Evolutionary conservation across 345 rosid genomes (phyloP).

Genomic region (Streptanthus diversifolius): DNA sequence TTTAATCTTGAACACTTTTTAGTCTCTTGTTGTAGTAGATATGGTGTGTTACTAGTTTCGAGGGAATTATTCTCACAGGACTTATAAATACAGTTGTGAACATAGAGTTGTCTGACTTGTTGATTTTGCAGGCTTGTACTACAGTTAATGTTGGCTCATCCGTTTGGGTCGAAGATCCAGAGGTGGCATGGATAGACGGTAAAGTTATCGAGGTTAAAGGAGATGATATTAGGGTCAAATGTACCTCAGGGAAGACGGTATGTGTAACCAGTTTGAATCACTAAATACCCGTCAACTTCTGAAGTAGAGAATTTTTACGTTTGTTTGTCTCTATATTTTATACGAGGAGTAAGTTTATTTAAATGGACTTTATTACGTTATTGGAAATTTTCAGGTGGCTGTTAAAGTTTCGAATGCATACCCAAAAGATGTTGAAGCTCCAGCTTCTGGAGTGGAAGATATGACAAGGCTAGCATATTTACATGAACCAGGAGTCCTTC

Average conservation of each 20-base stretch:
- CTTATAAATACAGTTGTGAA: not conserved
- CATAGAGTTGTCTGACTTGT: not conserved
- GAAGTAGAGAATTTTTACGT: not conserved
- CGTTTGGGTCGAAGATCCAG: conserved; percentile 92
- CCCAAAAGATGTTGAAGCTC: conserved; percentile 83
- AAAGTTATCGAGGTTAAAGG: conserved; percentile 68
- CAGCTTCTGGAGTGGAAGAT: conserved; percentile 94
- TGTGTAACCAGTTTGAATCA: conserved; percentile 16
- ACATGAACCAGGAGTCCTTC: conserved; percentile 96
- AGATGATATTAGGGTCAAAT: conserved; percentile 67
- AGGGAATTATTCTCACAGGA: not conserved
- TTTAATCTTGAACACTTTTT: not conserved
- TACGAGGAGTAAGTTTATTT: not conserved
- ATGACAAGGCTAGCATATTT: conserved; percentile 96
- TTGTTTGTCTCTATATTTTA: not conserved
- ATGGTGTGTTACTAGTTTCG: not conserved
- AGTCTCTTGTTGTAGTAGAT: not conserved
- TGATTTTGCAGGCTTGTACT: conserved; percentile 36
- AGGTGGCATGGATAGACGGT: conserved; percentile 87
- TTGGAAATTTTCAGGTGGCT: conserved; percentile 47
- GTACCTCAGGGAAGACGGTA: conserved; percentile 87
- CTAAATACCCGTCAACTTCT: not conserved
- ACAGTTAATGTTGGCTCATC: conserved; percentile 64
- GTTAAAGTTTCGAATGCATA: conserved; percentile 65
- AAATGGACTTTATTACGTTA: not conserved